Base-by-base conservation (phyloP, 306 rosid genomes). In the Cyamopsis tetragonoloba region DNA sequence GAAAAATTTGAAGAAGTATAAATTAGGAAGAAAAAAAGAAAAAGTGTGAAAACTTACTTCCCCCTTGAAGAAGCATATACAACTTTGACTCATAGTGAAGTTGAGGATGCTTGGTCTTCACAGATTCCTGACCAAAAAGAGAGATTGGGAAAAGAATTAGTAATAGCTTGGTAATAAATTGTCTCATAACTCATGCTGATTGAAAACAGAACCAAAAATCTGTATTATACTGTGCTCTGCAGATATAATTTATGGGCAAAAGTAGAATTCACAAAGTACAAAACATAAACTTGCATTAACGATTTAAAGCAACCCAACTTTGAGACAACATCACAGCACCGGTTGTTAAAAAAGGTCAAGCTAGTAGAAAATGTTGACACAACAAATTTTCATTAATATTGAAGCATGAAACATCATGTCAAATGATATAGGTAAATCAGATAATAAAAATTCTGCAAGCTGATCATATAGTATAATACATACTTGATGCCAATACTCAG, bases 21-120 rank as follows among this genome's bases (percentile, higher is more conserved):
- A 24, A 62, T 60, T 28, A 35, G 50, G 44, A 62, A 60, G 51
- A 63, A 67, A 67, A 27, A 48, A 39, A 11, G n/a, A n/a, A 44
- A 31, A 26, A 18, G 46, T 9, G 44, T 31, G 51, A 55, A 65
- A 78, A 84, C 98, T 39, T 74, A 93, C 98, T 89, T 79, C 98
- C 98, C 78, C 98, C 98, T 80, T 93, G 97, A 56, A 93, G 98
- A 82, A 93, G 96, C 91, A 86, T 79, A 79, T 93, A 93, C 79
- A 93, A 77, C 74, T 90, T 93, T 54, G 98, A 89, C 84, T 93
- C 98, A 71, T 93, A 93, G 67, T 93, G 98, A 79, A 93, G 95
- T 77, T 93, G 98, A 26, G 98, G 98, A 71, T 93, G 98, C 77
- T 89, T 93, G 67, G 97, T 90, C 84, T 93, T 89, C 84, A 70